Evolutionary conservation across 139 green algal species (phyloP).

Genomic region (Coelastrella sp.): DNA sequence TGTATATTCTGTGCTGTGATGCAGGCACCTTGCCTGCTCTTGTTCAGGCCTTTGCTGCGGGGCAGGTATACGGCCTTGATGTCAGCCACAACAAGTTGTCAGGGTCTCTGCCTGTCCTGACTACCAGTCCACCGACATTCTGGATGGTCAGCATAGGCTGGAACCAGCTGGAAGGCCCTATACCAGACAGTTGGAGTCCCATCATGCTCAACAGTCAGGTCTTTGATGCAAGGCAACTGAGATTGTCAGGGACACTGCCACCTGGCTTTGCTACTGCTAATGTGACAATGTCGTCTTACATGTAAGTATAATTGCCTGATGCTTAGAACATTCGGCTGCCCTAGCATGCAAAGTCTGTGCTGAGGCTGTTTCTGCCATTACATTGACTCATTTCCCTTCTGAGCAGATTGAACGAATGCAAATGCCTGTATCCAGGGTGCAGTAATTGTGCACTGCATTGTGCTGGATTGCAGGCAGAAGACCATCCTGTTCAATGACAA

Average conservation of each 20-base stretch:
- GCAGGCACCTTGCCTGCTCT: constrained; percentile 35
- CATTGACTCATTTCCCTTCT: too few relatives aligned
- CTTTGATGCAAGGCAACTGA: constrained; percentile 8
- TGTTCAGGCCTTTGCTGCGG: constrained; percentile 2
- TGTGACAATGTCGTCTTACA: background rate
- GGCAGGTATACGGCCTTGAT: background rate
- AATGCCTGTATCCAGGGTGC: background rate
- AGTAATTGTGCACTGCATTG: too few relatives aligned
- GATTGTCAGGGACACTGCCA: background rate
- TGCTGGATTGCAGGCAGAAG: background rate
- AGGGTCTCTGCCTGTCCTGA: constrained; percentile 3
- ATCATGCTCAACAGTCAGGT: background rate
- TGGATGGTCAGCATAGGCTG: background rate
- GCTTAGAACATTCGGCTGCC: background rate
- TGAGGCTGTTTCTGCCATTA: background rate
- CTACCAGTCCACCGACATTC: background rate
- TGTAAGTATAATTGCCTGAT: too few relatives aligned
- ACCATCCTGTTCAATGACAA: constrained; percentile 22
- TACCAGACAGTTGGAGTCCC: constrained; percentile 12
- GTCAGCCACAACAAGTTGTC: constrained; percentile 18
- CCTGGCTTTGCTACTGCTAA: background rate
- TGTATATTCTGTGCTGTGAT: background rate
- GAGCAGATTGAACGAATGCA: background rate
- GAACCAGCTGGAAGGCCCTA: background rate
- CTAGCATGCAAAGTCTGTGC: background rate